Base-by-base conservation (phyloP, 352 stramenopile species). In the Phytophthora syringae region DNA sequence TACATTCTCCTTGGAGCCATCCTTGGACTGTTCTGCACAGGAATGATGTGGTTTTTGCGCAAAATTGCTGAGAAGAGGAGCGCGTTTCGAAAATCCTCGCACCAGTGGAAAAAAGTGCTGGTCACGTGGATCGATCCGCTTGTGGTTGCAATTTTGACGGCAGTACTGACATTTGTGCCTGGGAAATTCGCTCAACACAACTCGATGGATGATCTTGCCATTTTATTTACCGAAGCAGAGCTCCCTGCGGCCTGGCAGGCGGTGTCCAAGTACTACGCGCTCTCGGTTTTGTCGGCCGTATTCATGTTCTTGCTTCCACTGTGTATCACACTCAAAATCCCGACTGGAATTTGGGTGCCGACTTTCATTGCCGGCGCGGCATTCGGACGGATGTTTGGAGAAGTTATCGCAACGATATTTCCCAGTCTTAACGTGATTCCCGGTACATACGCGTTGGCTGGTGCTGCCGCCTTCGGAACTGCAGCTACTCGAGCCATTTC, bases 291-390 rank as follows among this genome's bases (percentile, higher is more conserved):
- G 1, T 82, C 78, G 1, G 25, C 61, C 0, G 58, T 92, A 10
- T 88, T 90, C 58, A 66, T 83, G 21, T 59, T 92, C 13, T 51
- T 96, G 42, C 60, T 96, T 1, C 86, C 88, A 45, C 62, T 96
- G 25, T 94, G 84, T 44, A 94, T 95, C 53, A 94, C 86, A 7
- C 72, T 97, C 1, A 76, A 80, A 11, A 73, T 97, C 12, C 89
- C 90, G 7, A 93, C 85, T 4, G 89, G 90, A 25, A 87, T 96
- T 47, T 94, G 86, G 78, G 60, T 96, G 5, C 90, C 90, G 16
- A 90, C 85, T 3, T 96, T 97, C 48, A 89, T 93, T n/a, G 79
- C 85, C 3, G 90, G 90, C 20, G 90, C 86, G 40, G 77, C 84
- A 7, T 88, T 95, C 25, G 90, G 90, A 9, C 77, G 90, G 1